These are phyloP conservation scores for Ormosia semicastrata DNA, from an alignment of 306 rosid genomes.

Conservation along the genomic window DNA sequence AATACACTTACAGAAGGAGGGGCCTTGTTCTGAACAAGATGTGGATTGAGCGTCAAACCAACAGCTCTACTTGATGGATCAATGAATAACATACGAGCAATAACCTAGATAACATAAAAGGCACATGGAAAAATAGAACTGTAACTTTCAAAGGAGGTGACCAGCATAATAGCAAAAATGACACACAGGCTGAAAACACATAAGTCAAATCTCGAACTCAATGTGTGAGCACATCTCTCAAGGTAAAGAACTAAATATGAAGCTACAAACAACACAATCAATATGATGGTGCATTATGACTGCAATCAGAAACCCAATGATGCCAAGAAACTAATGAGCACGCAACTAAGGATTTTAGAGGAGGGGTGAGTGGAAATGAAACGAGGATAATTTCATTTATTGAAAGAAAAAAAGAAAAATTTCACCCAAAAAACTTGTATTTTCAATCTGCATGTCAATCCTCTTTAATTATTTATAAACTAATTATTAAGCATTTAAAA, in stretches of 20 bases:
- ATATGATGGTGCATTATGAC: neutral
- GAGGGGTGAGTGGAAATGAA: neutral
- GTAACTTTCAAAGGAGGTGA: neutral
- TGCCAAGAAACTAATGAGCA: neutral
- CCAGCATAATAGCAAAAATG: constrained; percentile 1
- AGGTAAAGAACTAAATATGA: neutral
- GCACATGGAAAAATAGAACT: constrained; percentile 11
- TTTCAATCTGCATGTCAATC: neutral
- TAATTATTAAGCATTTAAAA: neutral
- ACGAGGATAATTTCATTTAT: neutral
- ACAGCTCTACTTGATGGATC: constrained; percentile 91
- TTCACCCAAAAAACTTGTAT: neutral
- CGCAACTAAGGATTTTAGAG: neutral
- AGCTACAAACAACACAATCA: constrained; percentile 9
- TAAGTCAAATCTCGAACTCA: neutral
- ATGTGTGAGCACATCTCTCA: neutral
- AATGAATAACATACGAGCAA: constrained; percentile 83
- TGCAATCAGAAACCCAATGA: constrained; percentile 4
- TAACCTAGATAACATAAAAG: constrained; percentile 51
- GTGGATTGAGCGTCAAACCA: constrained; percentile 91
- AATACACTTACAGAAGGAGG: constrained; percentile 72
- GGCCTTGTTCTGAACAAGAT: constrained; percentile 78
- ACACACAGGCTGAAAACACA: constrained; percentile 14
- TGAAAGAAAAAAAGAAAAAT: neutral
- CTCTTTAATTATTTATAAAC: neutral